Conservation (phyloP, 2,329 filamentous ascomycete species). For the Fusarium equiseti region DNA sequence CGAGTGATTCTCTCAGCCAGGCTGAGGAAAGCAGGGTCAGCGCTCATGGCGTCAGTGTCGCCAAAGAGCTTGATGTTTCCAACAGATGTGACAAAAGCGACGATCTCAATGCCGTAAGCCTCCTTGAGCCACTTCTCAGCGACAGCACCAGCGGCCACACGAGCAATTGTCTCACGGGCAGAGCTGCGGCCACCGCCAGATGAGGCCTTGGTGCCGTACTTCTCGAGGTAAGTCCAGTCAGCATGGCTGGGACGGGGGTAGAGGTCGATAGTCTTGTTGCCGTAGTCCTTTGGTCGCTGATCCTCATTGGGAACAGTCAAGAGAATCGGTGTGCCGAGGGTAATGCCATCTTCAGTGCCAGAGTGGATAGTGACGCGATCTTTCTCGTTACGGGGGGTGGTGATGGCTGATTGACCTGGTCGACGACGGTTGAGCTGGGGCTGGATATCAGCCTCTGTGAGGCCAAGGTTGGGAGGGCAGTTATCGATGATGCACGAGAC, state of each 20-base stretch:
- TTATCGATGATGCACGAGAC: constrained; percentile 97
- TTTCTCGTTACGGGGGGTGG: constrained; percentile 92
- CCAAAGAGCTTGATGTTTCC: constrained; percentile 64
- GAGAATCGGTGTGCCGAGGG: constrained; percentile 89
- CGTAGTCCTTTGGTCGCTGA: constrained; percentile 92
- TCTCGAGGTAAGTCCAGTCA: constrained; percentile 96
- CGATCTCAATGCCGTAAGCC: constrained; percentile 88
- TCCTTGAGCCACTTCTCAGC: constrained; percentile 91
- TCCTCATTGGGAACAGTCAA: constrained; percentile 93
- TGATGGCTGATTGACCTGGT: constrained; percentile 89
- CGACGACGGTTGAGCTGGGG: constrained; percentile 92
- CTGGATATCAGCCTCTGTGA: constrained; percentile 90
- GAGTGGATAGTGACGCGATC: constrained; percentile 93
- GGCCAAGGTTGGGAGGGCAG: constrained; percentile 85
- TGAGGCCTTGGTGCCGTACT: constrained; percentile 94
- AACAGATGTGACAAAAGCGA: constrained; percentile 89
- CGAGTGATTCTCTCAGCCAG: constrained; percentile 69
- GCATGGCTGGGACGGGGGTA: constrained; percentile 94
- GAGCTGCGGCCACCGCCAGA: constrained; percentile 90
- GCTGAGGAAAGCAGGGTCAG: constrained; percentile 82
- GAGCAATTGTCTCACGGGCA: constrained; percentile 94
- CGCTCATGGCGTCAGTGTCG: constrained; percentile 64
- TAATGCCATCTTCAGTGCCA: constrained; percentile 89
- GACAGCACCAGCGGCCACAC: constrained; percentile 91
- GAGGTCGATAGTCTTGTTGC: constrained; percentile 86